Base-by-base conservation (phyloP, 2,329 filamentous ascomycete species). In the Sporothrix phasma region DNA sequence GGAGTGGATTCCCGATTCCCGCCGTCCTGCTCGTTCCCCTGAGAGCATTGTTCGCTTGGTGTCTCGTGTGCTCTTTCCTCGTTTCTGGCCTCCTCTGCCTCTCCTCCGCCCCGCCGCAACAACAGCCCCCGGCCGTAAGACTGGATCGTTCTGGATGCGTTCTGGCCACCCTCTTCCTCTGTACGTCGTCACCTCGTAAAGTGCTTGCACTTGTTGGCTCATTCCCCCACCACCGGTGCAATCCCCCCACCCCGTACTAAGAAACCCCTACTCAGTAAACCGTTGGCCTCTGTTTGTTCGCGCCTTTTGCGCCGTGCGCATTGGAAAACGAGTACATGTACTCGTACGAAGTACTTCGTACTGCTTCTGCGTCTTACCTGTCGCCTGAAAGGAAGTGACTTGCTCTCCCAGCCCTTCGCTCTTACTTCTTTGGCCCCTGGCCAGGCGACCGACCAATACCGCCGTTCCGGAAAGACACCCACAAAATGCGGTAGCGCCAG, bases 1-100 rank as follows among this genome's bases (percentile, higher is more conserved):
- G 59, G 59, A 19, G 59, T 61, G 59, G 29, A 24, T 47, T 61
- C 41, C 59, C 31, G 58, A n/a, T n/a, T n/a, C 56, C 37, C n/a
- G 24, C n/a, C 39, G 22, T 31, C 39, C 15, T 39, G 39, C 56
- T 45, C 56, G 31, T 45, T 43, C 43, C 43, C 37, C n/a, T n/a
- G n/a, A n/a, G n/a, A n/a, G n/a, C n/a, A n/a, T n/a, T n/a, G n/a
- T n/a, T n/a, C n/a, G n/a, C 15, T 15, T n/a, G 11, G n/a, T 45
- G 4, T 31, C 19, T 58, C 11, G 43, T 37, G 6, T 41, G 22
- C 39, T 11, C 19, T 24, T n/a, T n/a, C n/a, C 41, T 5, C 34
- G 6, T 37, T 46, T 61, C 41, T 47, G 47, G 47, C 17, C 43
- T 45, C 34, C 51, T 31, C 51, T 26, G 47, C 29, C 47, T 34